phyloP scores from a whole-genome alignment of 371 early-diverging fungal genomes.

The Mucor plumbeus region DNA sequence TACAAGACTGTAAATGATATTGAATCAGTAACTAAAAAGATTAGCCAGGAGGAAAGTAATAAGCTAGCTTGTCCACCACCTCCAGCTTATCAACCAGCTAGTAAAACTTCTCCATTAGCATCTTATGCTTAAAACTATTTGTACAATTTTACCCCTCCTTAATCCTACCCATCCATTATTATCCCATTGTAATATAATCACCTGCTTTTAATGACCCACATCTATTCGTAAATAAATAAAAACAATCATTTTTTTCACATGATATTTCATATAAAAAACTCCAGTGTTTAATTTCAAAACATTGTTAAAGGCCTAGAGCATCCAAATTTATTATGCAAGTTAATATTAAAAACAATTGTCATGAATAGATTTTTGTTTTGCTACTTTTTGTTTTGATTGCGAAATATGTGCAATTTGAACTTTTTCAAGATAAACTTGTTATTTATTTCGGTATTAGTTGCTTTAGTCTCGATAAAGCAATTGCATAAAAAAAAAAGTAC shows the following conservation, averaged over 20 bases:
- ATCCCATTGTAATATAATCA: neutral
- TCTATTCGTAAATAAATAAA: neutral
- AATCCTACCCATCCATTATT: neutral
- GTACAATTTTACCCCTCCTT: neutral
- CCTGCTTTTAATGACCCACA: constrained; percentile 2
- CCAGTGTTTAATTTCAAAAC: neutral
- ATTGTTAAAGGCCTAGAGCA: neutral
- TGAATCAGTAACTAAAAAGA: constrained; percentile 19
- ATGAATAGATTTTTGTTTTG: no score
- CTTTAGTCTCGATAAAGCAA: neutral
- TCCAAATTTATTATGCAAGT: no score
- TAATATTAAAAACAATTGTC: no score
- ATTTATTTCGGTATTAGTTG: neutral
- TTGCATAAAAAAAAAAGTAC: neutral
- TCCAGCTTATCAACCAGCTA: constrained; percentile 1
- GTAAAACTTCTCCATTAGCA: neutral
- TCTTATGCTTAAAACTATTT: neutral
- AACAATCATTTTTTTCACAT: neutral
- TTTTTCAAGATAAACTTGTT: no score
- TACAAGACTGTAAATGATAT: constrained; percentile 14
- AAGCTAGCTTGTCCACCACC: constrained; percentile 10
- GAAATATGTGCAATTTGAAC: no score
- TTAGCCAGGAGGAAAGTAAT: constrained; percentile 3
- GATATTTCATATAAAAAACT: neutral
- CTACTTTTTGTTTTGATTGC: no score